A percentile compares a stretch with the other conserved stretches of the same genome.
Evolutionary conservation across 2,329 filamentous ascomycete species (phyloP).

Genomic region (Alternaria panax): DNA sequence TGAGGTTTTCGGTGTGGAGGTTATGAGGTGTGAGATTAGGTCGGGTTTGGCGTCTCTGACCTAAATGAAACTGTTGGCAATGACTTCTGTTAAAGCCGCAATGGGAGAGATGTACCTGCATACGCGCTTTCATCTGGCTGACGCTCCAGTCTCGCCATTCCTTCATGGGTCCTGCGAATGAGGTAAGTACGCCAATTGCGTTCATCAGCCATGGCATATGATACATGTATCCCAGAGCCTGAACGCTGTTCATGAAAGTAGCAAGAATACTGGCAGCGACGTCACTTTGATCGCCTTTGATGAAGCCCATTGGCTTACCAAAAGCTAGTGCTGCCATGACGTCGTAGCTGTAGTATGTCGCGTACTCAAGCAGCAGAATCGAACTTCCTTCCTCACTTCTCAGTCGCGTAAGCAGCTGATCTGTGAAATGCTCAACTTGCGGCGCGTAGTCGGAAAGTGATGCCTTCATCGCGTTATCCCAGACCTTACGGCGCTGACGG

Average conservation of each 20-base stretch:
- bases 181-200: slow-evolving; percentile 26
- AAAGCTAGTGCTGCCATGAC: slow-evolving; percentile 57
- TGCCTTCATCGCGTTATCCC: slow-evolving; percentile 41
- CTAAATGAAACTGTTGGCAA: slow-evolving; percentile 9
- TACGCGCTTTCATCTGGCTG: slow-evolving; percentile 30
- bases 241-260: slow-evolving; percentile 42
- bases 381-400: slow-evolving; percentile 29
- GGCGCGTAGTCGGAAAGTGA: slow-evolving; percentile 32
- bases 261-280: slow-evolving; percentile 32
- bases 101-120: slow-evolving; percentile 21
- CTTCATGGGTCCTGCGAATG: slow-evolving; percentile 35
- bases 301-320: slow-evolving; percentile 51
- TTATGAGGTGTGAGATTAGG: slow-evolving; percentile 34
- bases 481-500: slow-evolving; percentile 35
- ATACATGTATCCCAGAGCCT: slow-evolving; percentile 32
- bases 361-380: slow-evolving; percentile 52
- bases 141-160: slow-evolving; percentile 36
- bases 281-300: slow-evolving; percentile 45
- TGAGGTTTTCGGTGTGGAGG: slow-evolving; percentile 19
- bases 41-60: slow-evolving; percentile 28
- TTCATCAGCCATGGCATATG: slow-evolving; percentile 42
- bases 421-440: slow-evolving; percentile 32
- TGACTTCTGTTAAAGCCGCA: not conserved
- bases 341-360: slow-evolving; percentile 55
- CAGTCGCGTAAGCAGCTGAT: slow-evolving; percentile 30